Conservation (phyloP, 306 rosid genomes). For the Prunus padus region DNA sequence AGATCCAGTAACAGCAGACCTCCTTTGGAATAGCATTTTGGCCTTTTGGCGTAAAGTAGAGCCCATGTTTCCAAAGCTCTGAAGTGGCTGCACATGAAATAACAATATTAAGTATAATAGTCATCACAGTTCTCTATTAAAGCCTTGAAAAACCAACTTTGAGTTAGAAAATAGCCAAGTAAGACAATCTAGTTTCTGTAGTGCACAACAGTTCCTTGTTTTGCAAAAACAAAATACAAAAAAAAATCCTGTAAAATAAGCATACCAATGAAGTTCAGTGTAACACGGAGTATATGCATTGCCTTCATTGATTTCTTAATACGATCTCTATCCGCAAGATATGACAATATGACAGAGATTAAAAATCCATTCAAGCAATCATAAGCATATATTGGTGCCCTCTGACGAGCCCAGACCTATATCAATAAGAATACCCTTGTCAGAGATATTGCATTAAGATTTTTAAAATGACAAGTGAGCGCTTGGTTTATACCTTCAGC, state of each 20-base stretch:
- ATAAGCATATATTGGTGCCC: slow-evolving; percentile 57
- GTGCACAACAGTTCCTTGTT: background rate
- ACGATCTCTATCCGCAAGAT: slow-evolving; percentile 53
- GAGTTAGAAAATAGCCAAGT: background rate
- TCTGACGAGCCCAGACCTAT: slow-evolving; percentile 89
- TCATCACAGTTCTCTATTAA: background rate
- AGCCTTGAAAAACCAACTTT: background rate
- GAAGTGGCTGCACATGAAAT: slow-evolving; percentile 64
- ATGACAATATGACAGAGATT: slow-evolving; percentile 65
- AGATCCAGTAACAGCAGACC: slow-evolving; percentile 40
- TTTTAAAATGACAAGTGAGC: background rate
- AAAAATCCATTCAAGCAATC: slow-evolving; percentile 85
- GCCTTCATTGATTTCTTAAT: slow-evolving; percentile 64
- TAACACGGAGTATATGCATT: slow-evolving; percentile 64
- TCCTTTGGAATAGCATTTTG: slow-evolving; percentile 57
- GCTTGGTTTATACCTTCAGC: slow-evolving; percentile 59
- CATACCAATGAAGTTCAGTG: slow-evolving; percentile 73
- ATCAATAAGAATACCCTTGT: slow-evolving; percentile 22
- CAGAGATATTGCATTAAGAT: background rate
- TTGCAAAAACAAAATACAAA: background rate
- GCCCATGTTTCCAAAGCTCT: slow-evolving; percentile 62
- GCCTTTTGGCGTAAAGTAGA: slow-evolving; percentile 60
- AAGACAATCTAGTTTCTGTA: background rate
- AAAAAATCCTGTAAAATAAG: background rate
- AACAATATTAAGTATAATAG: slow-evolving; percentile 1